These are phyloP conservation scores for Tolypocladium endophyticum DNA, from an alignment of 2,329 filamentous ascomycete species.

Conservation along the genomic window DNA sequence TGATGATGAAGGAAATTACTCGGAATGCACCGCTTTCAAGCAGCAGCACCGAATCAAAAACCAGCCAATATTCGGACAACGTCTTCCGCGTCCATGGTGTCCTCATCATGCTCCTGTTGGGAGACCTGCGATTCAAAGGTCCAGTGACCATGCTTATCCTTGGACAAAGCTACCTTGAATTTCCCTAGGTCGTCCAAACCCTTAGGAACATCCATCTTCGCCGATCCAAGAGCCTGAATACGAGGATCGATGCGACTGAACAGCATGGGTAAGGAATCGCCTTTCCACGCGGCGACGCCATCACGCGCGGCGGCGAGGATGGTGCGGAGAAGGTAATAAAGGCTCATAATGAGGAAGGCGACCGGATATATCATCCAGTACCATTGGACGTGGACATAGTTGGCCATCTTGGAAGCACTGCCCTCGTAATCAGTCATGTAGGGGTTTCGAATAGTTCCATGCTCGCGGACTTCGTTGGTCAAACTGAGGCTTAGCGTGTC, in stretches of 20 bases:
- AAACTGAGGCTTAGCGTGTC: conserved; percentile 20
- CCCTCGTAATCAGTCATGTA: conserved; percentile 15
- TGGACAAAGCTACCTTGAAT: conserved; percentile 21
- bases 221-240: conserved; percentile 17
- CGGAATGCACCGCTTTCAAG: background rate
- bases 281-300: conserved; percentile 26
- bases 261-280: conserved; percentile 26
- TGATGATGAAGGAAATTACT: background rate
- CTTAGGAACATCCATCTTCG: conserved; percentile 24
- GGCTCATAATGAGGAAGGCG: conserved; percentile 19
- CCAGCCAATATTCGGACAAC: background rate
- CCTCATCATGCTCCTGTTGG: background rate
- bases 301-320: conserved; percentile 23
- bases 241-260: conserved; percentile 24
- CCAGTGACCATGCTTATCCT: conserved; percentile 22
- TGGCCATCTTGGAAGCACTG: conserved; percentile 16
- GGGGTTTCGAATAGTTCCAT: conserved; percentile 11
- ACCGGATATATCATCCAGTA: conserved; percentile 25
- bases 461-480: conserved; percentile 24
- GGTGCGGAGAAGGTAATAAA: conserved; percentile 23
- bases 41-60: background rate
- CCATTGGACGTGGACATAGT: conserved; percentile 23
- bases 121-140: conserved; percentile 16
- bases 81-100: background rate
- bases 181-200: conserved; percentile 23